These are phyloP conservation scores for Apiospora kogelbergensis DNA, from an alignment of 2,329 filamentous ascomycete genomes.

Conservation along the genomic window DNA sequence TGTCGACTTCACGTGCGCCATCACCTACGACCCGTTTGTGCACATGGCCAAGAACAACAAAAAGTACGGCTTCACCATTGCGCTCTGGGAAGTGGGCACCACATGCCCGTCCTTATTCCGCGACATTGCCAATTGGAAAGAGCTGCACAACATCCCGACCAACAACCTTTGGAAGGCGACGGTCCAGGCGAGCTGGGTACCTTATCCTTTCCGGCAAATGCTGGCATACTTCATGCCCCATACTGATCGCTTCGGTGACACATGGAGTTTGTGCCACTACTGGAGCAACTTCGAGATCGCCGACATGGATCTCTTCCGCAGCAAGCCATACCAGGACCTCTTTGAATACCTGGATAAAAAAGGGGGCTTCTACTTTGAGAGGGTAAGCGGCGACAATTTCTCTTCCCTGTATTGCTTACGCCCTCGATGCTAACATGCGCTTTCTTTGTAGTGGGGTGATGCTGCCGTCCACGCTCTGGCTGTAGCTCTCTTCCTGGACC, in stretches of 20 bases:
- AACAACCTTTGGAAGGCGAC: conserved; percentile 41
- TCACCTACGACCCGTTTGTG: conserved; percentile 48
- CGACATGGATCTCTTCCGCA: conserved; percentile 44
- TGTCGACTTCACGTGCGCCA: conserved; percentile 43
- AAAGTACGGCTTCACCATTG: conserved; percentile 45
- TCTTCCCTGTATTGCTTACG: neutral
- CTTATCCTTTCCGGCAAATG: conserved; percentile 40
- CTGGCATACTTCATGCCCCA: conserved; percentile 35
- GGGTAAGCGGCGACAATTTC: conserved; percentile 29
- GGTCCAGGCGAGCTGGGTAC: conserved; percentile 40
- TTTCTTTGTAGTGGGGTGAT: conserved; percentile 39
- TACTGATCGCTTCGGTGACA: conserved; percentile 39
- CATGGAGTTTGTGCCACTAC: conserved; percentile 46
- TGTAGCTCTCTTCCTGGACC: conserved; percentile 39
- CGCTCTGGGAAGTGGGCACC: conserved; percentile 41
- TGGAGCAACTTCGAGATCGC: conserved; percentile 51
- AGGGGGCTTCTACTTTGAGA: conserved; percentile 44
- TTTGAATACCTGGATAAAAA: conserved; percentile 40
- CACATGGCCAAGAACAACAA: conserved; percentile 45
- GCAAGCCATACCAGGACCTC: conserved; percentile 39
- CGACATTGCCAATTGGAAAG: conserved; percentile 40
- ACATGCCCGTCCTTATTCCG: conserved; percentile 44
- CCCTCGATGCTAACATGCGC: neutral
- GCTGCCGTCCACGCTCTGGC: conserved; percentile 45
- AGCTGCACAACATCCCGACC: conserved; percentile 32